Evolutionary conservation across 306 rosid genomes (phyloP).

Genomic region (Ceratonia siliqua): DNA sequence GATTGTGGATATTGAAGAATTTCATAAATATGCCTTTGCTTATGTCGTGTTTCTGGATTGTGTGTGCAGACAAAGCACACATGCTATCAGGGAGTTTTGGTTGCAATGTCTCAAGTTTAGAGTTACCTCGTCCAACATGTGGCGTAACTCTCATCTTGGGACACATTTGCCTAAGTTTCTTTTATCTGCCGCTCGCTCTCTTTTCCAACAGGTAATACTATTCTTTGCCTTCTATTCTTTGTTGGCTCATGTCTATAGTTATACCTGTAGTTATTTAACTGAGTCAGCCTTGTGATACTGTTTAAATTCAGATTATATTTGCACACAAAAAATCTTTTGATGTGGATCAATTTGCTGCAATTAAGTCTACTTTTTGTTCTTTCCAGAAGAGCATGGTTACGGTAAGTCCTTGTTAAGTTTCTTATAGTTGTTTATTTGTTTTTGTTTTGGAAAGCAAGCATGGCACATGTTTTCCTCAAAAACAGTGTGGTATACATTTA

Average conservation of each 20-base stretch:
- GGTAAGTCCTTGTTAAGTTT: conserved; percentile 39
- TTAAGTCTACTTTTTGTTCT: conserved; percentile 52
- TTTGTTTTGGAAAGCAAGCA: neutral
- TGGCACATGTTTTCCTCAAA: neutral
- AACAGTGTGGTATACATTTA: neutral
- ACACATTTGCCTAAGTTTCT: conserved; percentile 50
- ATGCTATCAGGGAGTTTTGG: conserved; percentile 54
- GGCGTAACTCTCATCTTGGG: conserved; percentile 61
- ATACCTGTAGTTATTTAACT: conserved; percentile 2
- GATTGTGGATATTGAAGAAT: neutral
- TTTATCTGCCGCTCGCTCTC: conserved; percentile 60
- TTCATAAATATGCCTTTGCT: neutral
- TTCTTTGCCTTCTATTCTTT: neutral
- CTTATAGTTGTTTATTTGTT: neutral
- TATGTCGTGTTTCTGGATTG: neutral
- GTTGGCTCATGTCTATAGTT: neutral
- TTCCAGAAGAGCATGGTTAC: conserved; percentile 32
- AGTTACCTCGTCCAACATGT: conserved; percentile 62
- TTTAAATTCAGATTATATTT: conserved; percentile 61
- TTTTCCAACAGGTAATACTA: conserved; percentile 77
- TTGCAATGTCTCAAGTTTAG: conserved; percentile 63
- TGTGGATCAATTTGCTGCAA: conserved; percentile 45
- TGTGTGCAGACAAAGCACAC: conserved; percentile 53
- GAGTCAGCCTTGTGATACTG: conserved; percentile 13
- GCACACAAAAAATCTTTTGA: conserved; percentile 77